phyloP scores from a whole-genome alignment of 2,329 filamentous ascomycete species.

The Penicillium psychrosexuale region DNA sequence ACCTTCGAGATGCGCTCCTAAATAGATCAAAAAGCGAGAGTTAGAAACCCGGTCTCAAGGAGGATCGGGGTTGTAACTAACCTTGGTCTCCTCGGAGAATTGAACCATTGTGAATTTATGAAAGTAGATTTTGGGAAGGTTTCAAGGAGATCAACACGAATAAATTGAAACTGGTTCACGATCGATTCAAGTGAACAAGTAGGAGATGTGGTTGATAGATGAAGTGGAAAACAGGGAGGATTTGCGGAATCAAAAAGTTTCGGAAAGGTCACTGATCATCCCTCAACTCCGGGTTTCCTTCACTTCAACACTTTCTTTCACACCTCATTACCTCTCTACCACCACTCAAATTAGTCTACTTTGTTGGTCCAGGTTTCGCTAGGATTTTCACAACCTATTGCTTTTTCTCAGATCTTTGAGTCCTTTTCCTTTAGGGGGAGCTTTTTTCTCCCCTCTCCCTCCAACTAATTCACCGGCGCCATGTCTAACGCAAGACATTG shows the following conservation, averaged over 20 bases:
- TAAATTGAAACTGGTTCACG: not conserved
- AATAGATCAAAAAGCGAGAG: constrained; percentile 6
- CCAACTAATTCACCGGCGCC: constrained; percentile 17
- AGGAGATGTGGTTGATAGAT: constrained; percentile 16
- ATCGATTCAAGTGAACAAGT: constrained; percentile 1
- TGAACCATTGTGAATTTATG: constrained; percentile 47
- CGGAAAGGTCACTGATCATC: constrained; percentile 24
- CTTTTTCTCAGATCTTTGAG: not conserved
- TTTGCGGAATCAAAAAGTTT: constrained; percentile 31
- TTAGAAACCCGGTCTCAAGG: constrained; percentile 3
- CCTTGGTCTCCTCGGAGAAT: constrained; percentile 97
- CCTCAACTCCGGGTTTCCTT: constrained; percentile 15
- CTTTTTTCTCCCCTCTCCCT: not conserved
- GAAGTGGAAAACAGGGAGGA: constrained; percentile 10
- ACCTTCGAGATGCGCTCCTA: constrained; percentile 97
- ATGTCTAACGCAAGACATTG: constrained; percentile 76
- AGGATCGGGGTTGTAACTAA: constrained; percentile 37
- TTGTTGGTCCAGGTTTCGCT: not conserved
- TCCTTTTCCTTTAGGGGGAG: not conserved
- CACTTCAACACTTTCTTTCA: constrained; percentile 7
- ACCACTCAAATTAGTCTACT: not conserved
- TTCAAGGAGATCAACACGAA: not conserved
- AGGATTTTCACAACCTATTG: not conserved
- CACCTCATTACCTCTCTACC: not conserved
- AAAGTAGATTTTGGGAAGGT: not conserved